Evolutionary conservation across 1,284 basidiomycete genomes (phyloP).

Genomic region (Trametes polyzona): DNA sequence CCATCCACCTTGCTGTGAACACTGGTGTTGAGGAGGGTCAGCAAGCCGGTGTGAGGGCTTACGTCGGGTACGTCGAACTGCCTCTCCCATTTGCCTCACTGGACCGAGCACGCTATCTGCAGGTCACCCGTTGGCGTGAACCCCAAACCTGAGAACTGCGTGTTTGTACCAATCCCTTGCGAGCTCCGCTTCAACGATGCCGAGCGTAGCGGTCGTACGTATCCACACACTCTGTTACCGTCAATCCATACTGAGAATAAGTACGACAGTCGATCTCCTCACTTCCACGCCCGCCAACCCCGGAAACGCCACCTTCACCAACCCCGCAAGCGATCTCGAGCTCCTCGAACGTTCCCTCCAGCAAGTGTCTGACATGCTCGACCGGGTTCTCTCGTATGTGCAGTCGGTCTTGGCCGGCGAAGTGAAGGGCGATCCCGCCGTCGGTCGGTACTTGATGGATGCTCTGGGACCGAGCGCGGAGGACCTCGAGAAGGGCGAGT

Average conservation of each 20-base stretch:
- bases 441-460: slow-evolving; percentile 93
- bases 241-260: not conserved
- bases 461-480: slow-evolving; percentile 76
- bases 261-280: slow-evolving; percentile 73
- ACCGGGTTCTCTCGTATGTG: slow-evolving; percentile 88
- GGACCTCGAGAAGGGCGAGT: slow-evolving; percentile 72
- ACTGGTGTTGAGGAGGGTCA: slow-evolving; percentile 77
- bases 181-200: slow-evolving; percentile 81
- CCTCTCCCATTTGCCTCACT: not conserved
- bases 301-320: slow-evolving; percentile 50
- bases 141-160: slow-evolving; percentile 90
- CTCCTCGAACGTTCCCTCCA: slow-evolving; percentile 75
- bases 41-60: slow-evolving; percentile 86
- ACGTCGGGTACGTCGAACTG: slow-evolving; percentile 68
- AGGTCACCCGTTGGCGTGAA: slow-evolving; percentile 85
- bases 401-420: slow-evolving; percentile 81
- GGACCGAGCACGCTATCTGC: slow-evolving; percentile 13
- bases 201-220: slow-evolving; percentile 85
- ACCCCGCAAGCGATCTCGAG: slow-evolving; percentile 64
- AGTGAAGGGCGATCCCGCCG: slow-evolving; percentile 80
- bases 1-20: slow-evolving; percentile 93
- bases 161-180: slow-evolving; percentile 88
- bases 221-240: slow-evolving; percentile 1
- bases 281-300: slow-evolving; percentile 46
- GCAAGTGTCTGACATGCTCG: slow-evolving; percentile 78